Conservation (phyloP, 768 basidiomycete species). For the Tricholoma terreum region DNA sequence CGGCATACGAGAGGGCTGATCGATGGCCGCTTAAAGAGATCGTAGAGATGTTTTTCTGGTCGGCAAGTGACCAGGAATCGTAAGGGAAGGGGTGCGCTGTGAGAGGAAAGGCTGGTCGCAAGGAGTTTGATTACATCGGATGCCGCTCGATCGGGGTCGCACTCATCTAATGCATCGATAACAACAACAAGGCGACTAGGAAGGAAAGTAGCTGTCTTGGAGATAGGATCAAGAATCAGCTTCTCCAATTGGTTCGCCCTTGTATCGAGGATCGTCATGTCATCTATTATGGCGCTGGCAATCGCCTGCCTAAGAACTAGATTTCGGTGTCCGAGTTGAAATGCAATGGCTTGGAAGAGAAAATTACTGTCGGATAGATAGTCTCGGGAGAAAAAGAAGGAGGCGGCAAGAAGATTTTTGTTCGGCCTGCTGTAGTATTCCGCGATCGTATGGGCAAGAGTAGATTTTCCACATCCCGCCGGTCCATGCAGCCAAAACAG, state of each 20-base stretch:
- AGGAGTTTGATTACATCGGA: background rate
- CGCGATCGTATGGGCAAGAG: background rate
- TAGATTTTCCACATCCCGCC: background rate
- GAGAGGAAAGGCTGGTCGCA: background rate
- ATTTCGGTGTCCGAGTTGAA: background rate
- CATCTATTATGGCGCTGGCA: background rate
- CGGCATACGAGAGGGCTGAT: background rate
- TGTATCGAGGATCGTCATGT: background rate
- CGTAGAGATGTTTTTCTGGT: background rate
- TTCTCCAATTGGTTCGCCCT: background rate
- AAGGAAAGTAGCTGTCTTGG: background rate
- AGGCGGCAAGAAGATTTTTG: background rate
- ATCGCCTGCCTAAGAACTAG: background rate
- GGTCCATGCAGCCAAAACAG: background rate
- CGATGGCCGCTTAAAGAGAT: background rate
- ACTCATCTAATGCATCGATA: background rate
- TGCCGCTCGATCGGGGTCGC: background rate
- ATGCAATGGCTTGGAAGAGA: background rate
- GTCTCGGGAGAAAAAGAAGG: background rate
- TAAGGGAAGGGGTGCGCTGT: background rate
- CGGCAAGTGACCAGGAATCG: background rate
- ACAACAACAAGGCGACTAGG: background rate
- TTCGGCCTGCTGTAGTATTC: background rate
- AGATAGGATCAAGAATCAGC: background rate
- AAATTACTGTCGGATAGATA: background rate